Percentiles rank a stretch among this genome's conserved stretches.
Conservation (phyloP, 2,329 filamentous ascomycete species). For the Esteya vermicola region DNA sequence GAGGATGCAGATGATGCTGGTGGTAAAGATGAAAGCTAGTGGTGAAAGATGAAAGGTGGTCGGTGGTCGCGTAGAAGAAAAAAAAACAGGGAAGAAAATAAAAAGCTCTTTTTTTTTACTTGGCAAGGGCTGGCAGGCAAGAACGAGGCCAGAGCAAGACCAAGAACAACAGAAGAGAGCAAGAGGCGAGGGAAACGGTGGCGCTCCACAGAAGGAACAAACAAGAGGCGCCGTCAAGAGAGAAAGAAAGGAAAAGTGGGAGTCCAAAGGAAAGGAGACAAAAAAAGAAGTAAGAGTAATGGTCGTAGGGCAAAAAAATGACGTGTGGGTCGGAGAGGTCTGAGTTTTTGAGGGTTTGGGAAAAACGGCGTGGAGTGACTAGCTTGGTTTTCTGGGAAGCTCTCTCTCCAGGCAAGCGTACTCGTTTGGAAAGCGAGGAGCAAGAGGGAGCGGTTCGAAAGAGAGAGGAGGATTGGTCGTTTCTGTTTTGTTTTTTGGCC, state of each 20-base stretch:
- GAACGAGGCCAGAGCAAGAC: background rate
- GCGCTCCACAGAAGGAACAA: too few relatives aligned
- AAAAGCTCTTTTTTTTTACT: background rate
- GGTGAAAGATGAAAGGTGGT: too few relatives aligned
- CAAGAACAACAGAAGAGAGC: background rate
- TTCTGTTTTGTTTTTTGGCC: too few relatives aligned
- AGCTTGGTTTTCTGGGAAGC: background rate
- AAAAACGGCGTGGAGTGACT: conserved; percentile 1
- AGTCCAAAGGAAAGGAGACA: background rate
- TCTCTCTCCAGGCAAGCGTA: background rate
- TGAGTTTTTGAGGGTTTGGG: background rate
- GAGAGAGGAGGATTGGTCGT: background rate
- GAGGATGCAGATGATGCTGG: too few relatives aligned
- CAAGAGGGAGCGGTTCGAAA: background rate
- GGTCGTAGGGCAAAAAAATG: background rate
- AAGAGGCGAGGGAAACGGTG: too few relatives aligned
- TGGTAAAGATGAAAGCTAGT: too few relatives aligned
- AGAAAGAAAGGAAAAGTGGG: background rate
- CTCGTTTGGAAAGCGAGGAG: too few relatives aligned
- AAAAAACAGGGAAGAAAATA: too few relatives aligned
- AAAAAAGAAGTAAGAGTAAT: background rate
- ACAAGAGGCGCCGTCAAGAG: background rate
- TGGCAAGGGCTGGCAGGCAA: background rate
- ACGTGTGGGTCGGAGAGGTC: conserved; percentile 1
- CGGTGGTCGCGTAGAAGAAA: too few relatives aligned